A percentile compares a stretch with the other conserved stretches of the same genome.
Evolutionary conservation across 495 filamentous ascomycete species (phyloP).

Genomic region (Astrocystis sublimbata): DNA sequence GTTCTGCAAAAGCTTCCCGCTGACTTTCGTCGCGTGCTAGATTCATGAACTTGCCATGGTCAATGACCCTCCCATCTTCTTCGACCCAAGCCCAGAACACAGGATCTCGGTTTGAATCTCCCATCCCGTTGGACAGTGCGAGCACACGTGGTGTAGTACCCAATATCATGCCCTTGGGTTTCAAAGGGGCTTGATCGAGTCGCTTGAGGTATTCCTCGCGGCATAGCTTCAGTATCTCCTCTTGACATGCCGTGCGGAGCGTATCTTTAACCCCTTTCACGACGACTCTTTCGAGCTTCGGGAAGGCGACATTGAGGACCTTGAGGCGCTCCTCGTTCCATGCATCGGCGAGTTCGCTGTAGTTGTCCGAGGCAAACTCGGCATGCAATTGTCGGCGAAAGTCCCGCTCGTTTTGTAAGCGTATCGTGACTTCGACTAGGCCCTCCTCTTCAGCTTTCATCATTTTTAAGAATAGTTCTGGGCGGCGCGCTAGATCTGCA

Average conservation of each 20-base stretch:
- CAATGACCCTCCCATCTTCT: conserved; percentile 84
- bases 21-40: conserved; percentile 70
- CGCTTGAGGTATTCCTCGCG: conserved; percentile 82
- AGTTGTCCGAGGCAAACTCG: conserved; percentile 90
- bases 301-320: conserved; percentile 76
- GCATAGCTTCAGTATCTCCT: conserved; percentile 76
- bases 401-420: conserved; percentile 69
- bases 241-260: conserved; percentile 86
- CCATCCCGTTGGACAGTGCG: conserved; percentile 78
- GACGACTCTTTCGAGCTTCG: conserved; percentile 80
- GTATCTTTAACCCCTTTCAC: conserved; percentile 91
- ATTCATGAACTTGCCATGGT: conserved; percentile 82
- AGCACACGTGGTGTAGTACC: conserved; percentile 88
- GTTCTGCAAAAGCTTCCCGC: conserved; percentile 65
- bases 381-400: conserved; percentile 72
- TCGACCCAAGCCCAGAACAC: conserved; percentile 91
- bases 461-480: conserved; percentile 92
- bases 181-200: conserved; percentile 93
- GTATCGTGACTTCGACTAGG: conserved; percentile 77
- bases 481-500: conserved; percentile 72
- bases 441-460: conserved; percentile 94
- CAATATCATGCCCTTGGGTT: conserved; percentile 88
- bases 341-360: conserved; percentile 89
- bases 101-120: conserved; percentile 70
- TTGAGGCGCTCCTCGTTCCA: conserved; percentile 89